These are phyloP conservation scores for Fraxinus excelsior DNA, from an alignment of 257 asterid species.

Conservation along the genomic window DNA sequence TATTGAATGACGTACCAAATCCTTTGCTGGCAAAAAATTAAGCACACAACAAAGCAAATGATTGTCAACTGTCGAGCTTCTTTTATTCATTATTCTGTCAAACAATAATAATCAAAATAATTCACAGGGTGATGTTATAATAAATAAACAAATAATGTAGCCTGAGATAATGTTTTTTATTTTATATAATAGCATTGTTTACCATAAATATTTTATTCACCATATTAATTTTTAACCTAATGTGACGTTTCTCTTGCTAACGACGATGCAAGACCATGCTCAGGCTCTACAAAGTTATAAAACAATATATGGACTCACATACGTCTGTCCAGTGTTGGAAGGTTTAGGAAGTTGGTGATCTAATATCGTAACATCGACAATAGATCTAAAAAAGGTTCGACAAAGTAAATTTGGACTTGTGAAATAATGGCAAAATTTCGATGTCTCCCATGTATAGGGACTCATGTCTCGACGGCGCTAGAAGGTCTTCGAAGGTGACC, in stretches of 20 bases:
- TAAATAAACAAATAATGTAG: conserved; percentile 4
- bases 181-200: not conserved
- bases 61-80: conserved; percentile 34
- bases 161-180: not conserved
- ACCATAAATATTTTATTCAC: not conserved
- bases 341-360: no score
- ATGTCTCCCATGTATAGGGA: no score
- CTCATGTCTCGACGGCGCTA: no score
- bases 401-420: no score
- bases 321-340: no score
- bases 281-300: no score
- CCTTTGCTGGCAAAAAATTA: conserved; percentile 37
- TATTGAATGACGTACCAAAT: conserved; percentile 20
- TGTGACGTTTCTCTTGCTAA: not conserved
- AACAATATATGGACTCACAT: no score
- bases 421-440: no score
- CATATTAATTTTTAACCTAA: not conserved
- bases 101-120: conserved; percentile 27
- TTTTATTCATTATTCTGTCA: conserved; percentile 19
- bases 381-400: no score
- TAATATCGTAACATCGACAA: no score
- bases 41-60: conserved; percentile 24
- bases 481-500: no score
- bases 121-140: conserved; percentile 22
- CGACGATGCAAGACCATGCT: no score